Evolutionary conservation across 257 asterid genomes (phyloP).

Genomic region (Rubia yunnanensis): DNA sequence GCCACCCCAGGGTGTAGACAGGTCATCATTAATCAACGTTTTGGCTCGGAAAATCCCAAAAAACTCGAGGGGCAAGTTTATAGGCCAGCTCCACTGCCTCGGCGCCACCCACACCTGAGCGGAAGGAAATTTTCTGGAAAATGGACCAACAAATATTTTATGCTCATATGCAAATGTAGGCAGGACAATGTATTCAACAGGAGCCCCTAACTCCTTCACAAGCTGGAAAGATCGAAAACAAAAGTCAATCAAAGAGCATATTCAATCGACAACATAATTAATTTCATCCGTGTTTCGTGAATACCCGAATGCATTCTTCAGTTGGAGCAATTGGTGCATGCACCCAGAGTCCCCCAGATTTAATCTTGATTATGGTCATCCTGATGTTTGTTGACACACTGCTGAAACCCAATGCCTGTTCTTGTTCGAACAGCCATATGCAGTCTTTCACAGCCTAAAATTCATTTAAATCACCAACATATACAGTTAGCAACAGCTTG

Average conservation of each 20-base stretch:
- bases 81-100: conserved; percentile 98
- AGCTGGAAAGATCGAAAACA: conserved; percentile 40
- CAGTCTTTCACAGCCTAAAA: conserved; percentile 60
- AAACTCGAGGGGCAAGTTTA: conserved; percentile 82
- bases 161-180: conserved; percentile 97
- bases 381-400: conserved; percentile 91
- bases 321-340: conserved; percentile 99
- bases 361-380: conserved; percentile 89
- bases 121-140: conserved; percentile 80
- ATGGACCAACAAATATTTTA: conserved; percentile 95
- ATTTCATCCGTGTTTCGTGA: not conserved
- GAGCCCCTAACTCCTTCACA: conserved; percentile 76
- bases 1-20: conserved; percentile 66
- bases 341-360: conserved; percentile 90
- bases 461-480: conserved; percentile 19
- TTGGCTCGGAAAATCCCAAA: conserved; percentile 83
- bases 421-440: conserved; percentile 92
- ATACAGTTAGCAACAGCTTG: not conserved
- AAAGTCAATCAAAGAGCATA: not conserved
- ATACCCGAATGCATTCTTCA: conserved; percentile 80
- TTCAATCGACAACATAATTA: too few relatives aligned
- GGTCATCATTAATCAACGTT: conserved; percentile 51
- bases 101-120: conserved; percentile 99
- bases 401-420: conserved; percentile 95
- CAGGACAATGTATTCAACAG: conserved; percentile 71